These are phyloP conservation scores for Yamadazyma jaroonii DNA, from an alignment of 1,139 yeast genomes.

Conservation along the genomic window DNA sequence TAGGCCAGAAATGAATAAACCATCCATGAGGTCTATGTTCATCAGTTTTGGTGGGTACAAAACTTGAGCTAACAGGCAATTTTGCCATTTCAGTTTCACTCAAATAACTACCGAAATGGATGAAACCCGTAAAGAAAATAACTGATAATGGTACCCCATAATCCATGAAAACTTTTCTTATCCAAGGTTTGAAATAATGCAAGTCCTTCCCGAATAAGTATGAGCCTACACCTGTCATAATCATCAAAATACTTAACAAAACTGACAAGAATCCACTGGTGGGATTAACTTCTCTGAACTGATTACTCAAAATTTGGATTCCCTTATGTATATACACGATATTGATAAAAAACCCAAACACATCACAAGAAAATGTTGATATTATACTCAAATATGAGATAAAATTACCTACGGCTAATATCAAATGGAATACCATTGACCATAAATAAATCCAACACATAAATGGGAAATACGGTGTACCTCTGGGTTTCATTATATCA, in stretches of 20 bases:
- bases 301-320: slow-evolving; percentile 71
- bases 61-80: slow-evolving; percentile 72
- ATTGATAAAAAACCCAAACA: slow-evolving; percentile 89
- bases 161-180: slow-evolving; percentile 74
- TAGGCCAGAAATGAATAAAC: slow-evolving; percentile 78
- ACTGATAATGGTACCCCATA: slow-evolving; percentile 84
- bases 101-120: slow-evolving; percentile 82
- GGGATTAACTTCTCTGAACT: slow-evolving; percentile 48
- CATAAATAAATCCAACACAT: slow-evolving; percentile 96
- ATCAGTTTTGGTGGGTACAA: slow-evolving; percentile 61
- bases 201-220: slow-evolving; percentile 58
- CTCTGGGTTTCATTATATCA: slow-evolving; percentile 64
- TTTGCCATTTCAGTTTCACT: slow-evolving; percentile 47
- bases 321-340: slow-evolving; percentile 92
- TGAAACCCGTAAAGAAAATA: slow-evolving; percentile 86
- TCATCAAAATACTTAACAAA: slow-evolving; percentile 68
- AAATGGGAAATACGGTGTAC: slow-evolving; percentile 79
- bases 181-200: slow-evolving; percentile 54
- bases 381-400: slow-evolving; percentile 70
- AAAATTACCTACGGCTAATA: slow-evolving; percentile 68
- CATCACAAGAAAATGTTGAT: slow-evolving; percentile 84
- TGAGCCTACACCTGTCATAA: slow-evolving; percentile 69
- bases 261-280: slow-evolving; percentile 76
- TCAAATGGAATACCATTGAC: slow-evolving; percentile 80
- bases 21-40: slow-evolving; percentile 52